Conservation (phyloP, 2,329 filamentous ascomycete species). For the Aspergillus ochraceus region DNA sequence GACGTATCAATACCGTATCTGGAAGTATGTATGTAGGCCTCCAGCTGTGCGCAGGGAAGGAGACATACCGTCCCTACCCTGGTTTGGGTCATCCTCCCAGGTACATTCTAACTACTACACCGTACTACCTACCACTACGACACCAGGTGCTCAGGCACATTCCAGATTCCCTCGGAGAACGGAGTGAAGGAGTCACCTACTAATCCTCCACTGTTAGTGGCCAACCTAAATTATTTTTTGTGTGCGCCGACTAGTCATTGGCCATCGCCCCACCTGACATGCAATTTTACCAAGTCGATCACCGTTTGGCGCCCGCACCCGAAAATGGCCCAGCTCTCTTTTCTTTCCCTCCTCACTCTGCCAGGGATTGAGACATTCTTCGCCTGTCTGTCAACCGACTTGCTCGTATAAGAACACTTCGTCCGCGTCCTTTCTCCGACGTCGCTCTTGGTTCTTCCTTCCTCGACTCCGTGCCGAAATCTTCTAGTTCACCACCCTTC, state of each 20-base stretch:
- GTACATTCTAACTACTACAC: too few relatives aligned
- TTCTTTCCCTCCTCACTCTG: background rate
- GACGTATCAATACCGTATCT: too few relatives aligned
- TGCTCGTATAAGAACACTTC: background rate
- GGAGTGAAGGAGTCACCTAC: too few relatives aligned
- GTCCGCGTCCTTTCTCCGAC: background rate
- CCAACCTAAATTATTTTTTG: slow-evolving; percentile 8
- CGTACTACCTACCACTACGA: too few relatives aligned
- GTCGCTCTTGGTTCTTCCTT: background rate
- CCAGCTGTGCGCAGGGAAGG: too few relatives aligned
- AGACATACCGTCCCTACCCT: too few relatives aligned
- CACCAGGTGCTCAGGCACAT: too few relatives aligned
- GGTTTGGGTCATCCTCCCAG: too few relatives aligned
- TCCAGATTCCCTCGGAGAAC: too few relatives aligned
- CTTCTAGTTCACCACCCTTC: background rate
- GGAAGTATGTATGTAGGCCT: too few relatives aligned
- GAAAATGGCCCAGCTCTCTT: slow-evolving; percentile 2
- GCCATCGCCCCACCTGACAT: slow-evolving; percentile 8
- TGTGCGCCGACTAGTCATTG: slow-evolving; percentile 13
- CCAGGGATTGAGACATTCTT: slow-evolving; percentile 1
- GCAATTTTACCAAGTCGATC: slow-evolving; percentile 12
- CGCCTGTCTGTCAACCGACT: background rate
- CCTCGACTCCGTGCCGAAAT: background rate
- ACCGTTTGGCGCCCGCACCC: slow-evolving; percentile 7
- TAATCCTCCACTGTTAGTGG: background rate